Base-by-base conservation (phyloP, 805 yeast genomes). In the Wickerhamomyces subpelliculosus region DNA sequence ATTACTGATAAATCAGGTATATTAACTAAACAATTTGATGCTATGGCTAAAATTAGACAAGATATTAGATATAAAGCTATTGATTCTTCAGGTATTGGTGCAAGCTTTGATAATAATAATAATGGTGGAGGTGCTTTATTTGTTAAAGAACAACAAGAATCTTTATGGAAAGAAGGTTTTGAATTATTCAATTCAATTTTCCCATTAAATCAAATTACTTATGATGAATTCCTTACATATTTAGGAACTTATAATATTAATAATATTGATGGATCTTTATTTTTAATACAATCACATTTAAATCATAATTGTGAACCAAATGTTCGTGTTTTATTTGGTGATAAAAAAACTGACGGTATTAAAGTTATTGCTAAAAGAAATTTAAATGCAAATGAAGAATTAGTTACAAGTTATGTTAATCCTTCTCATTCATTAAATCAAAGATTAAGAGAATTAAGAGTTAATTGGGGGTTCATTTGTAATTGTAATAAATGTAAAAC, bases 401-500 rank as follows among this genome's bases (percentile, higher is more conserved):
- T 86, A 29, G 62, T 74, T 0, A 76, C 84, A 2, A 68, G 82
- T 3, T 86, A 86, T 49, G 84, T 84, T 2, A 76, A 82, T 48
- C 86, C 88, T 2, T 55, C 63, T 6, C 78, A 75, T 48, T 73
- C 76, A 3, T 73, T 79, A 8, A 73, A 69, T 33, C 75, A 79
- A 41, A 70, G 95, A 45, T 78, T 75, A 49, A 57, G 82, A 45
- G 78, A 74, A 45, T 62, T 86, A 35, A 61, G 89, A 41, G 75
- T 78, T 11, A 80, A 81, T 48, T 86, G 87, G 85, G 95, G 95
- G 4, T 86, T 86, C 56, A 52, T 71, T 16, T 86, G 95, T 58
- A 58, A 55, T 20, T 86, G 95, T 55, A 49, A 58, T 11, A 72
- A 81, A 45, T 86, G 95, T 58, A 70, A 72, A 48, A 62, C 62